phyloP scores from a whole-genome alignment of 2,329 filamentous ascomycete genomes.

The Botrytis cinerea region DNA sequence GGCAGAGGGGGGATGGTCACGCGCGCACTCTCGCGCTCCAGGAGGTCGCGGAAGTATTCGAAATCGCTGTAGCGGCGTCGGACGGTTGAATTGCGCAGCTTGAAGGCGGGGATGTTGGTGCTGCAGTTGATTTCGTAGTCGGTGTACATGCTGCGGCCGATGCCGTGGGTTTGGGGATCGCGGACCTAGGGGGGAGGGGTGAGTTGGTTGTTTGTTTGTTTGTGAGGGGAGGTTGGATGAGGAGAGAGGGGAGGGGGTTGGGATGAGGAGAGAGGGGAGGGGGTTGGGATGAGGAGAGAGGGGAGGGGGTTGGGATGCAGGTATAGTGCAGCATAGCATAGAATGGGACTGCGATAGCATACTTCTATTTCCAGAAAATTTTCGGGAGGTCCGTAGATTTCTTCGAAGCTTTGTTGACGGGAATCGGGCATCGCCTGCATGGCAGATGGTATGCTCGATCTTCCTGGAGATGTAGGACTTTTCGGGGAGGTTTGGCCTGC shows the following conservation, averaged over 20 bases:
- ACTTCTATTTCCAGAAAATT: constrained; percentile 99
- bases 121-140: constrained; percentile 98
- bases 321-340: constrained; percentile 4
- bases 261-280: constrained; percentile 14
- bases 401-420: constrained; percentile 93
- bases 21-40: constrained; percentile 90
- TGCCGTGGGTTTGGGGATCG: constrained; percentile 91
- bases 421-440: constrained; percentile 70
- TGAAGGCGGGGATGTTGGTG: constrained; percentile 99
- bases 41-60: constrained; percentile 96
- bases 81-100: constrained; percentile 84
- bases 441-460: constrained; percentile 29
- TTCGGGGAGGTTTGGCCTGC: constrained; percentile 16
- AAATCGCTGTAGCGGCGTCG: constrained; percentile 96
- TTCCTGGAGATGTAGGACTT: constrained; percentile 19
- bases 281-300: background rate
- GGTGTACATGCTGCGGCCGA: constrained; percentile 95
- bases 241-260: constrained; percentile 2
- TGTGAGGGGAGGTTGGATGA: background rate
- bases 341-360: constrained; percentile 37
- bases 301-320: constrained; percentile 22
- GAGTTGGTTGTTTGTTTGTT: constrained; percentile 24
- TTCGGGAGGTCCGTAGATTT: constrained; percentile 97
- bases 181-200: constrained; percentile 63
- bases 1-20: constrained; percentile 95